Evolutionary conservation across 2,329 filamentous ascomycete genomes (phyloP), one percentile per base, ranked within the genome.

Genomic region (Boeremia exigua): DNA sequence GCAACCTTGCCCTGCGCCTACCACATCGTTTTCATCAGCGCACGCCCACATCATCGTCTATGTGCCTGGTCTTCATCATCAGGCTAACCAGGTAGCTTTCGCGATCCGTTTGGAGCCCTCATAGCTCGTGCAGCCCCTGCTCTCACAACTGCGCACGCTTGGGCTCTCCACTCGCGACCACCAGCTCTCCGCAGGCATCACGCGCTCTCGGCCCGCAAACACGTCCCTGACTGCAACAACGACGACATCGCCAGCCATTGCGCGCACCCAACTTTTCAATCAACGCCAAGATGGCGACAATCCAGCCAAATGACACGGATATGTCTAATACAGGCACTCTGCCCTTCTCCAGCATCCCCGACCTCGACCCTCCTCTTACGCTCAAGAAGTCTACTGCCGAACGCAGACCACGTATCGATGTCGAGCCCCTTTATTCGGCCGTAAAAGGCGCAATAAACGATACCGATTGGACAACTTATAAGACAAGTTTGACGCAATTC

Each of bases 401-500:
- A n/a, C 66, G 69, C 43, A 81, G 84, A 23, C 85, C 84, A 61
- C 82, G 86, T 59, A 80, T 88, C 52, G 86, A 88, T 63, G 75
- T 87, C 47, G 86, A 88, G 68, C 84, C 85, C 25, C 77, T 86
- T 46, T 88, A 88, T 67, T 81, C 83, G 9, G 81, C 84, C 57
- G 77, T 88, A 49, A 88, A 88, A 68, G 76, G 79, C 46, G 80
- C 81, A 17, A 81, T 88, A 56, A 83, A 81, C 56, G 83, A 86
- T 54, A 56, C 64, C 12, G 78, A 82, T 61, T 88, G 85, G 85
- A 75, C 78, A 14, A 79, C 80, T 42, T 88, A 88, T 66, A 87
- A 87, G 69, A 81, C 84, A 50, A 78, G 83, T 4, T 77, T 86
- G 14, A 80, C 80, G 38, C 76, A 80, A 14, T 88, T 87, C 66